Evolutionary conservation across 768 basidiomycete genomes (phyloP).

Genomic region (Cytidiella melzeri): DNA sequence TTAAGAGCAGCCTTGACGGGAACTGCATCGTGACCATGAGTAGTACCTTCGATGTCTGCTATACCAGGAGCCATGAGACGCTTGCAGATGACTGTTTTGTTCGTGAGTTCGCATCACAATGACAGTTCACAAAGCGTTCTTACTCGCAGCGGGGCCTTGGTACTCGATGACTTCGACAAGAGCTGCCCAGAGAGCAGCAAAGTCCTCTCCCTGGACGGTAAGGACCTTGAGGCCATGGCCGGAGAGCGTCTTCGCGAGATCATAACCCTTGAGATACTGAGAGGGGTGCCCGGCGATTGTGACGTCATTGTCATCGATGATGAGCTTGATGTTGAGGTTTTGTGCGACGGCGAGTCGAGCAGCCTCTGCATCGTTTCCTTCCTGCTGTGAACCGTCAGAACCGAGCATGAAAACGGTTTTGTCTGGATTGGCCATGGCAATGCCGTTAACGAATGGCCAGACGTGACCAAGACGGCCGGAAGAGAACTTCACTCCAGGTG

Average conservation of each 20-base stretch:
- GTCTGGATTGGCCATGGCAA: slow-evolving; percentile 72
- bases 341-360: slow-evolving; percentile 84
- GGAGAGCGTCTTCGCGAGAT: slow-evolving; percentile 60
- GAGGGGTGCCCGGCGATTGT: slow-evolving; percentile 92
- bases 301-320: slow-evolving; percentile 89
- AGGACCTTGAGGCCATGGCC: slow-evolving; percentile 81
- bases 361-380: slow-evolving; percentile 88
- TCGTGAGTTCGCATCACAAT: neutral
- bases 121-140: slow-evolving; percentile 16
- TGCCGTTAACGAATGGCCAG: slow-evolving; percentile 85
- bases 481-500: slow-evolving; percentile 90
- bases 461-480: slow-evolving; percentile 90
- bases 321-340: slow-evolving; percentile 73
- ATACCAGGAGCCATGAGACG: slow-evolving; percentile 44
- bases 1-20: slow-evolving; percentile 74
- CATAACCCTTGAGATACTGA: slow-evolving; percentile 76
- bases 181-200: slow-evolving; percentile 71
- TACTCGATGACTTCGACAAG: slow-evolving; percentile 48
- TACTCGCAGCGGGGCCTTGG: slow-evolving; percentile 76
- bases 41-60: slow-evolving; percentile 69
- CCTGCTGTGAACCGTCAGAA: slow-evolving; percentile 88
- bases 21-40: slow-evolving; percentile 82
- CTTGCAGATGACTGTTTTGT: slow-evolving; percentile 56
- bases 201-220: slow-evolving; percentile 69
- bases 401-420: slow-evolving; percentile 80